phyloP scores from a whole-genome alignment of 306 rosid species.

The Ormosia semicastrata region DNA sequence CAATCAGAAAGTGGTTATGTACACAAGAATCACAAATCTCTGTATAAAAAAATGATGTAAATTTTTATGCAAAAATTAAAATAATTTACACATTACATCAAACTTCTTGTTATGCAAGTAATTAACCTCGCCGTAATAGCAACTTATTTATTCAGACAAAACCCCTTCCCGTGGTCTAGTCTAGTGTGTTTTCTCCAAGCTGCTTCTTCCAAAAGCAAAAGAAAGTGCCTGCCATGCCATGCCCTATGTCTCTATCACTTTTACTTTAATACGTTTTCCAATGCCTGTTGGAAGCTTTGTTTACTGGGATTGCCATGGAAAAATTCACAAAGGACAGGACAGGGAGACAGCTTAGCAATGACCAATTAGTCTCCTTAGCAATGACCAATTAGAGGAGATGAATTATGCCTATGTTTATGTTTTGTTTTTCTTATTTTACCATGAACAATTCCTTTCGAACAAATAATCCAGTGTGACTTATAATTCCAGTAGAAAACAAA shows the following conservation, averaged over 20 bases:
- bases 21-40: neutral
- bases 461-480: too few relatives aligned
- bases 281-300: slow-evolving; percentile 17
- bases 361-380: neutral
- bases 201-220: slow-evolving; percentile 24
- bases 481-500: too few relatives aligned
- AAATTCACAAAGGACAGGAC: neutral
- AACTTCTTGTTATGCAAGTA: neutral
- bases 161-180: neutral
- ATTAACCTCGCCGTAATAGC: neutral
- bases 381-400: neutral
- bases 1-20: neutral
- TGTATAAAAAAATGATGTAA: neutral
- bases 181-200: neutral
- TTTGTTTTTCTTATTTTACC: too few relatives aligned
- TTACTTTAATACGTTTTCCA: slow-evolving; percentile 38
- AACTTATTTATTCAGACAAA: slow-evolving; percentile 1
- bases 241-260: neutral
- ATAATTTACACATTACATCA: neutral
- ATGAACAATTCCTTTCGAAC: too few relatives aligned
- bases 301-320: slow-evolving; percentile 15
- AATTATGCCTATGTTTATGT: neutral
- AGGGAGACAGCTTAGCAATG: neutral
- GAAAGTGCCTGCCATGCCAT: neutral
- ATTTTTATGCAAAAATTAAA: too few relatives aligned